Base-by-base conservation (phyloP, 768 basidiomycete genomes). In the Lepiota venenata region DNA sequence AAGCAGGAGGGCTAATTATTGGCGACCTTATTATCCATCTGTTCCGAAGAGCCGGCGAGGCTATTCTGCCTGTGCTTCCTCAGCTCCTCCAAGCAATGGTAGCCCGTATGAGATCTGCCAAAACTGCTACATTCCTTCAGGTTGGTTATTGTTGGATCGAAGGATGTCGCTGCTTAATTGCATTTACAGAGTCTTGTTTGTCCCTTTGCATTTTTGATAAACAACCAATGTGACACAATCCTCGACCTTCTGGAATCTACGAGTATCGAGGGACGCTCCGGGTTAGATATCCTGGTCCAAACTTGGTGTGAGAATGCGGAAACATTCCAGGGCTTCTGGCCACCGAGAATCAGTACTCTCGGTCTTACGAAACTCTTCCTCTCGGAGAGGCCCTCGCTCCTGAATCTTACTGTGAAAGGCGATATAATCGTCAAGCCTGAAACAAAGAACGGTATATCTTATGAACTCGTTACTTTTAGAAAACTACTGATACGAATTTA, bases 21-120 rank as follows among this genome's bases (percentile, higher is more conserved):
- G 97, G 97, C 16, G 96, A 98, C 64, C 76, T 99, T 40, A 90
- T 99, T 64, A 91, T 98, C 59, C 94, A 98, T 62, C 75, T 98
- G 21, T 75, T 99, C 46, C 80, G 96, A 21, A 85, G 83, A 57
- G 90, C 91, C 0, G 92, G 92, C 11, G 83, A 86, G 11, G 74
- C 85, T 1, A 81, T 98, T 16, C 75, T 90, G 0, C 87, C 94
- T 1, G 91, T 94, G 5, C 79, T 98, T 15, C 92, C 93, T 2
- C 86, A 93, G 58, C 78, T 99, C 14, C 73, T 98, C 41, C 84
- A 85, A 52, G 93, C 92, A 1, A 87, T 99, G 81, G 77, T 92
- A 0, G 72, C 71, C 8, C 81, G 95, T 1, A 89, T 99, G 81
- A 75, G 77, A 11, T 86, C 79, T 0, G 95, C 96, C 0, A 85